These are phyloP conservation scores for Prunus dulcis DNA, from an alignment of 306 rosid genomes.

Conservation along the genomic window DNA sequence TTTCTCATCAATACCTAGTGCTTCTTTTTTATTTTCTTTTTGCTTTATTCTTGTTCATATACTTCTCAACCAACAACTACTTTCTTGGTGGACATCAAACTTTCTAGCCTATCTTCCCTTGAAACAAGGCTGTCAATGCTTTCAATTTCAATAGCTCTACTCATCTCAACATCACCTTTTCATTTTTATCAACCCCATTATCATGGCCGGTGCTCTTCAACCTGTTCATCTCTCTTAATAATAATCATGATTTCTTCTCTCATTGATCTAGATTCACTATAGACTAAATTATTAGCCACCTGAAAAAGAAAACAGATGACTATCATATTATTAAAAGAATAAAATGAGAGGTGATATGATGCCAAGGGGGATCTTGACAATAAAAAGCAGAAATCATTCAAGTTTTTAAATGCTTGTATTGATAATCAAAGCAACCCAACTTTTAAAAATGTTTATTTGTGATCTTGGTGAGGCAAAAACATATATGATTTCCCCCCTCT, in stretches of 20 bases:
- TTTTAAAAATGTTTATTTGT: slow-evolving; percentile 2
- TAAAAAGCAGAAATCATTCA: slow-evolving; percentile 9
- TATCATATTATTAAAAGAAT: slow-evolving; percentile 1
- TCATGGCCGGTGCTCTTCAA: slow-evolving; percentile 41
- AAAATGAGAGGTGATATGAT: slow-evolving; percentile 8
- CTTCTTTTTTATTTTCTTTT: slow-evolving; percentile 15
- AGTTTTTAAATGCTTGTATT: slow-evolving; percentile 15
- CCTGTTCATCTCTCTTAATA: slow-evolving; percentile 25
- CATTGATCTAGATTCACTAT: slow-evolving; percentile 36
- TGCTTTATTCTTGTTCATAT: slow-evolving; percentile 58
- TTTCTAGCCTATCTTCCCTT: slow-evolving; percentile 39
- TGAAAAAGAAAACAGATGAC: neutral
- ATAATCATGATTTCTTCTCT: slow-evolving; percentile 48
- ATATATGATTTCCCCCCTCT: neutral
- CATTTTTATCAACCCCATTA: slow-evolving; percentile 69
- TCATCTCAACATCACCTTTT: slow-evolving; percentile 63
- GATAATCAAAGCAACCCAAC: slow-evolving; percentile 28
- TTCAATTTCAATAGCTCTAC: slow-evolving; percentile 62
- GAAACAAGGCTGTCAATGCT: slow-evolving; percentile 59
- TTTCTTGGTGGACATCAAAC: slow-evolving; percentile 74
- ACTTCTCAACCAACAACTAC: slow-evolving; percentile 48
- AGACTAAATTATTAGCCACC: slow-evolving; percentile 14
- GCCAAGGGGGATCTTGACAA: slow-evolving; percentile 23
- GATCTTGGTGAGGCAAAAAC: neutral
- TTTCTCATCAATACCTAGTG: slow-evolving; percentile 49